These are phyloP conservation scores for Solanum hybrid DNA, from an alignment of 305 asterid genomes.

Conservation along the genomic window DNA sequence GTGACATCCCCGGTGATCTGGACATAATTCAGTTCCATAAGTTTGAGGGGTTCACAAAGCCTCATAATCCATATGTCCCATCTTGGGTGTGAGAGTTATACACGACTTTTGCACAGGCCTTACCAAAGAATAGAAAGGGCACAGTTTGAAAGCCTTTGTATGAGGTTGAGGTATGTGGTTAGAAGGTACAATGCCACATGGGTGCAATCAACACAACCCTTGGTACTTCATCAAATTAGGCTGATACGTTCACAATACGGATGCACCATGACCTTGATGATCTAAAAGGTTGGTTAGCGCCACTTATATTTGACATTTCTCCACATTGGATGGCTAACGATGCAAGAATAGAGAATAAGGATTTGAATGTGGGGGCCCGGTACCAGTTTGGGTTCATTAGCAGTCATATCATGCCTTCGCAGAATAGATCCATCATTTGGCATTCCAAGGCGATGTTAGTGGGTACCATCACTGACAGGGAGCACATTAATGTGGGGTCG, in stretches of 20 bases:
- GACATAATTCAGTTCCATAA: background rate
- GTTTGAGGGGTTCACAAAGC: background rate
- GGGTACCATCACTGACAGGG: background rate
- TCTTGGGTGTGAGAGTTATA: background rate
- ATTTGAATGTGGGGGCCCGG: background rate
- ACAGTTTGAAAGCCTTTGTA: background rate
- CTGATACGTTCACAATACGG: background rate
- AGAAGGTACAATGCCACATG: background rate
- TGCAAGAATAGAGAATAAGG: background rate
- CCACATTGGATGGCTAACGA: background rate
- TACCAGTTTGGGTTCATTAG: background rate
- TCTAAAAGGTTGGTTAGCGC: background rate
- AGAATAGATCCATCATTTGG: background rate
- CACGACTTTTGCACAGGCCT: background rate
- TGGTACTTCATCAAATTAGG: background rate
- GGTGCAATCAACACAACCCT: background rate
- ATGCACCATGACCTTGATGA: background rate
- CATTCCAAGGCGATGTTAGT: background rate
- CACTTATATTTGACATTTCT: background rate
- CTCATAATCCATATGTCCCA: background rate
- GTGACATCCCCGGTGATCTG: background rate
- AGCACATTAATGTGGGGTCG: background rate
- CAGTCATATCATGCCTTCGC: background rate
- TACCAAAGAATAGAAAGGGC: background rate
- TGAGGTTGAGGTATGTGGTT: background rate